Evolutionary conservation across 2,329 filamentous ascomycete species (phyloP).

Genomic region (Byssochlamys sp.): DNA sequence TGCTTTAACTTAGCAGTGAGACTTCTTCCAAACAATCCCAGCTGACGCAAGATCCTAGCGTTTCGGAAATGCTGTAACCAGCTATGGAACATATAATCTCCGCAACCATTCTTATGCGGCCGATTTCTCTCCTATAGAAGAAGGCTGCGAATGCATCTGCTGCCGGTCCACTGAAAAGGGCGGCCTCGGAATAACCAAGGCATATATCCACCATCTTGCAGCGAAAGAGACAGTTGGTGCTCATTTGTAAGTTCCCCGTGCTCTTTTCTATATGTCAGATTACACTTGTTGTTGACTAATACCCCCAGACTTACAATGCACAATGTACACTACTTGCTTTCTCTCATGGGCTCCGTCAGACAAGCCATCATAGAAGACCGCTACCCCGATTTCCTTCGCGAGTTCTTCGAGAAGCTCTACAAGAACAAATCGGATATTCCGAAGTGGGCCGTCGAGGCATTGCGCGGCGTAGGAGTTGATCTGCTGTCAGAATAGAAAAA

Average conservation of each 20-base stretch:
- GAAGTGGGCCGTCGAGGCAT: slow-evolving; percentile 70
- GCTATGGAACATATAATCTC: slow-evolving; percentile 71
- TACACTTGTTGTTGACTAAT: slow-evolving; percentile 7
- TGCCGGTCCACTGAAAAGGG: slow-evolving; percentile 60
- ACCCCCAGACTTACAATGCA: slow-evolving; percentile 68
- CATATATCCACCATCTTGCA: slow-evolving; percentile 83
- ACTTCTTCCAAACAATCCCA: not conserved
- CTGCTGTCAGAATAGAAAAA: slow-evolving; percentile 36
- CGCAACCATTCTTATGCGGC: slow-evolving; percentile 63
- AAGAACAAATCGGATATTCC: slow-evolving; percentile 60
- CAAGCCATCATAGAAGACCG: slow-evolving; percentile 70
- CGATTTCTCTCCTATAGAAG: slow-evolving; percentile 76
- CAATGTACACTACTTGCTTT: slow-evolving; percentile 86
- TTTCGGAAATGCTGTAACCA: slow-evolving; percentile 88
- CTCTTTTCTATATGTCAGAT: not conserved
- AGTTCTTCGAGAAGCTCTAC: slow-evolving; percentile 71
- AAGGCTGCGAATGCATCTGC: slow-evolving; percentile 69
- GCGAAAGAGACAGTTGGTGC: slow-evolving; percentile 93
- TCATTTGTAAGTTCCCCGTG: slow-evolving; percentile 41
- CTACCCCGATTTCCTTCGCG: slow-evolving; percentile 66
- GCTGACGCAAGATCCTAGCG: slow-evolving; percentile 37
- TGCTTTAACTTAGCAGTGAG: not conserved
- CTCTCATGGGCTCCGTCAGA: slow-evolving; percentile 67
- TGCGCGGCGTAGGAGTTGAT: slow-evolving; percentile 72
- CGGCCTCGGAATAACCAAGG: slow-evolving; percentile 71